Evolutionary conservation across 805 yeast genomes (phyloP).

Genomic region (Saccharomyces kudriavzevii): DNA sequence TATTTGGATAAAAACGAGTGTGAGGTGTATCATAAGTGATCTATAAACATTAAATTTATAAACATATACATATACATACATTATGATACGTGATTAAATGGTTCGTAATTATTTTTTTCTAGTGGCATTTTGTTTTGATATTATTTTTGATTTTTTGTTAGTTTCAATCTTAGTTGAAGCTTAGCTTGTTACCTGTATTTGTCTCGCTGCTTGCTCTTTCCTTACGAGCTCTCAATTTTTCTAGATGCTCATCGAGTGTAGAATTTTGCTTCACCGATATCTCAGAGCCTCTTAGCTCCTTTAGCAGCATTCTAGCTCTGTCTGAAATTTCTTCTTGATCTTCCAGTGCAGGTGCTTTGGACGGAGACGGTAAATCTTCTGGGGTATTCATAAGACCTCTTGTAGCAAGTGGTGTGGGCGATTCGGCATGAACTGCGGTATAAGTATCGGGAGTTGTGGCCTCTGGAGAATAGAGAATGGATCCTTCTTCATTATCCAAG

Average conservation of each 20-base stretch:
- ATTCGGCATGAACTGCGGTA: not conserved
- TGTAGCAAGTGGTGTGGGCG: slow-evolving; percentile 5
- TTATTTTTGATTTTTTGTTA: not conserved
- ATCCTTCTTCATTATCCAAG: slow-evolving; percentile 22
- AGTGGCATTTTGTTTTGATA: not conserved
- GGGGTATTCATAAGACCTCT: not conserved
- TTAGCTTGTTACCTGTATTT: slow-evolving; percentile 9
- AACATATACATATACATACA: not conserved
- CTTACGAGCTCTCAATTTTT: slow-evolving; percentile 23
- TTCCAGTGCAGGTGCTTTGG: slow-evolving; percentile 15
- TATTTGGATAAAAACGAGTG: not conserved
- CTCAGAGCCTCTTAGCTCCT: slow-evolving; percentile 45
- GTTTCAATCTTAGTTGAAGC: slow-evolving; percentile 3
- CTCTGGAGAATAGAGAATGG: slow-evolving; percentile 27
- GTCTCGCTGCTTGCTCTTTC: slow-evolving; percentile 11
- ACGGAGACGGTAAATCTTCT: not conserved
- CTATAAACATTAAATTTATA: not conserved
- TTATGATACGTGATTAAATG: not conserved
- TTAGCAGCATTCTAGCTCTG: slow-evolving; percentile 56
- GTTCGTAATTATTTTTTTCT: not conserved
- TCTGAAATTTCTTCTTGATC: slow-evolving; percentile 26
- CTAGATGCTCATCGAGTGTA: slow-evolving; percentile 21
- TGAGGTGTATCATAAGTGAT: not conserved
- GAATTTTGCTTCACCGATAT: slow-evolving; percentile 20
- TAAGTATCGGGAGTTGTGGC: not conserved